Conservation (phyloP, 2,329 filamentous ascomycete species). For the Oidium heveae region DNA sequence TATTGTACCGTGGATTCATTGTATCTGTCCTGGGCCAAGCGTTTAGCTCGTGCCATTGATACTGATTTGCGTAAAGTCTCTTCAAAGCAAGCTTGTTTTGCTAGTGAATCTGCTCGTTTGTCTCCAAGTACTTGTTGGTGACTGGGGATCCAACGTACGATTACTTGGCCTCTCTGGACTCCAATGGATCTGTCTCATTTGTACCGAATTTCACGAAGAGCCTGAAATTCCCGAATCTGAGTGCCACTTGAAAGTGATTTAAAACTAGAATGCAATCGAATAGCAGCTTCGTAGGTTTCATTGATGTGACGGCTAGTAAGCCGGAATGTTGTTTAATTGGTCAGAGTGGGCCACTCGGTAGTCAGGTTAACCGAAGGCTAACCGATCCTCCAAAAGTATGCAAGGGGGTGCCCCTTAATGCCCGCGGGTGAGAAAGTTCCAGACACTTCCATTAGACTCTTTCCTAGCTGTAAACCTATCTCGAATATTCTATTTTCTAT, state of each 20-base stretch:
- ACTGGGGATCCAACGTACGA: not conserved
- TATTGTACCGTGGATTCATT: not conserved
- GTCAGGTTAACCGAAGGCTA: no score
- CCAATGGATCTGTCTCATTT: not conserved
- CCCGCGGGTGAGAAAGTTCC: no score
- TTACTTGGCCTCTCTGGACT: not conserved
- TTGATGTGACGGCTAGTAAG: no score
- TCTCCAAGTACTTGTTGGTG: not conserved
- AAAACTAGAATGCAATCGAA: not conserved
- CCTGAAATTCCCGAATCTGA: not conserved
- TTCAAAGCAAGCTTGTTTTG: not conserved
- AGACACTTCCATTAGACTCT: no score
- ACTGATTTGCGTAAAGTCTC: not conserved
- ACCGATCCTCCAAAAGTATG: no score
- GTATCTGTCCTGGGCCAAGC: not conserved
- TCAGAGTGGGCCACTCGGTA: no score
- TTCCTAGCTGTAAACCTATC: no score
- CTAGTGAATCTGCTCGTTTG: not conserved
- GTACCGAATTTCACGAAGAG: not conserved
- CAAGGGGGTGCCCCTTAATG: no score
- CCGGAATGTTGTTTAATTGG: no score
- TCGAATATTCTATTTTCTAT: no score
- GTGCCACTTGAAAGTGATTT: not conserved
- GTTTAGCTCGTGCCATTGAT: not conserved
- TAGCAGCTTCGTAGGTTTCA: not conserved